A percentile compares a stretch with the other conserved stretches of the same genome.
Evolutionary conservation across 148 eudicot genomes (phyloP).

Genomic region (Rhododendron griersonianum): DNA sequence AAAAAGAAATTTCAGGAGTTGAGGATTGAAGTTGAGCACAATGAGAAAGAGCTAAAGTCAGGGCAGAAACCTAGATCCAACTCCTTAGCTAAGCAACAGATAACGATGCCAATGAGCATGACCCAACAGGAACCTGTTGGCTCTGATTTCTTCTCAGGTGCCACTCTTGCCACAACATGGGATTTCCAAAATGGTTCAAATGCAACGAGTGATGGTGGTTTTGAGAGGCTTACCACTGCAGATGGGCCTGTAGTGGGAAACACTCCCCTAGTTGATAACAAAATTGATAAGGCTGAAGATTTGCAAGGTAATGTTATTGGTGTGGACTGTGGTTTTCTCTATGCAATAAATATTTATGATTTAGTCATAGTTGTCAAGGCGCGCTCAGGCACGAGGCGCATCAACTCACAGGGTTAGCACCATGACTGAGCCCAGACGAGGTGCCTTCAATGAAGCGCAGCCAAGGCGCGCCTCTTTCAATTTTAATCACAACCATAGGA

Average conservation of each 20-base stretch:
- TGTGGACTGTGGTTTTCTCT: neutral
- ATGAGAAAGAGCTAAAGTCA: slow-evolving; percentile 47
- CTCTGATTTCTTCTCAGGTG: slow-evolving; percentile 64
- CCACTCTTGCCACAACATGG: slow-evolving; percentile 35
- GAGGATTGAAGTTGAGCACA: slow-evolving; percentile 39
- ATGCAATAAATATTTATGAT: neutral
- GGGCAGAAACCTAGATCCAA: slow-evolving; percentile 42
- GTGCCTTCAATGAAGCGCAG: neutral
- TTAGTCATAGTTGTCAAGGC: neutral
- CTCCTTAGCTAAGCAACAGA: slow-evolving; percentile 43
- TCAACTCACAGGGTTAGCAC: neutral
- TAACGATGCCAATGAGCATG: slow-evolving; percentile 39
- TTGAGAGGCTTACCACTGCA: slow-evolving; percentile 30
- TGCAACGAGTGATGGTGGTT: slow-evolving; percentile 23
- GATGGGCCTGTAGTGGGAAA: slow-evolving; percentile 50
- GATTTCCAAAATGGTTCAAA: slow-evolving; percentile 37
- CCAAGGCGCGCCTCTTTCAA: neutral
- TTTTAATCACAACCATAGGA: neutral
- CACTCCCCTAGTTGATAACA: slow-evolving; percentile 40
- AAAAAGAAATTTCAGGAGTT: slow-evolving; percentile 63
- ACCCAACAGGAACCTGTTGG: slow-evolving; percentile 51
- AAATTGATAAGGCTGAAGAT: slow-evolving; percentile 57
- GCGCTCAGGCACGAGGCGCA: neutral
- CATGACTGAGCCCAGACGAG: neutral
- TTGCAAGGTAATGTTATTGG: slow-evolving; percentile 40